Evolutionary conservation across 2,329 filamentous ascomycete species (phyloP), one percentile per base, ranked within the genome.

Genomic region (Curvularia spicifera): DNA sequence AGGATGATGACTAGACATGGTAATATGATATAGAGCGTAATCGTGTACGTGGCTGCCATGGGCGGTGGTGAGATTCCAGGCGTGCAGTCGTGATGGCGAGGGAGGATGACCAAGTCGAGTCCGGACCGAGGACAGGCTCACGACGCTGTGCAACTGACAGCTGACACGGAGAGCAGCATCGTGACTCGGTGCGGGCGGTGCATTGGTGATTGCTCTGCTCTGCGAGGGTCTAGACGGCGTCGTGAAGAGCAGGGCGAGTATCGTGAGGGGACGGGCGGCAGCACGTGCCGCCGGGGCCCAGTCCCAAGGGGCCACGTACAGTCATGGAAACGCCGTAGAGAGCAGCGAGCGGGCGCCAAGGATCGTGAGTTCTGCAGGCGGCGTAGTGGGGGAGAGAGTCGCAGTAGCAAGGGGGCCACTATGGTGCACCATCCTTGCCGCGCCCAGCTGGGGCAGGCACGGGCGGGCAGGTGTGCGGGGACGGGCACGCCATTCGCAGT

Each of bases 271-370:
- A 39, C 28, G 31, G 42, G 33, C 28, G 26, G 29, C 22, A 29
- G 56, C 71, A 75, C 72, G 71, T 72, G 72, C 68, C 58, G 51
- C 18, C 51, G 54, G 56, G 47, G 52, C 40, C 68, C 71, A 73
- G 58, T 71, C 59, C 63, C 42, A 61, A 54, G 49, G 47, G 49
- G 69, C 64, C 71, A 71, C 71, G 71, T 71, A 65, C 58, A 61
- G 65, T 66, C 60, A 63, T 56, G 53, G 53, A 60, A 56, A 59
- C 55, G 45, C 31, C 24, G 31, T 51, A 52, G 44, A 44, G 51
- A 53, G 57, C 20, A 44, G 51, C n/a, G 20, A 13, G 53, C 46
- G 44, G 26, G 12, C 43, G 69, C 69, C 70, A 72, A 73, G 71
- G 59, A 71, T 72, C 67, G 71, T 69, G 71, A 71, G 57, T 49